Conservation (phyloP, 1,284 basidiomycete genomes). For the Leccinum pachyderme region DNA sequence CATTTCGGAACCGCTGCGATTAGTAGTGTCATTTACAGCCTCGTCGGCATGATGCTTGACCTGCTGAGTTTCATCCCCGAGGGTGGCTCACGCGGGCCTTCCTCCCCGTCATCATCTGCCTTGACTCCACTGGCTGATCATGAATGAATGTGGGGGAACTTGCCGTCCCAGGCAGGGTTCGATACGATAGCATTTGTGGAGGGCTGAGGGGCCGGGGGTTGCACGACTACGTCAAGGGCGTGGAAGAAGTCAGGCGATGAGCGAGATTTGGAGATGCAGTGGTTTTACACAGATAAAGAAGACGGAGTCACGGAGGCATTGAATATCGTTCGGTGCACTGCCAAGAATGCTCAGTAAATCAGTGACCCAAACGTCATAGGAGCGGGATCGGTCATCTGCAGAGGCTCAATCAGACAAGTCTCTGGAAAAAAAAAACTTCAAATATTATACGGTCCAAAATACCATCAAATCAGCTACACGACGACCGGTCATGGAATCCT, state of each 20-base stretch:
- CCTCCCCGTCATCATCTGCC: not conserved
- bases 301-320: too few species aligned
- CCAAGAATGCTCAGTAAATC: not conserved
- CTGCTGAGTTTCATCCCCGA: not conserved
- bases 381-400: not conserved
- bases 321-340: not conserved
- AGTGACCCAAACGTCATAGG: not conserved
- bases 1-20: not conserved
- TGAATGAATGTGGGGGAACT: constrained; percentile 3
- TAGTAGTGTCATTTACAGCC: not conserved
- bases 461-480: not conserved
- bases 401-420: not conserved
- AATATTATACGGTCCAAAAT: not conserved
- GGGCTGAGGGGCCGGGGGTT: too few species aligned
- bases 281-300: not conserved
- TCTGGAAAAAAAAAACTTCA: not conserved
- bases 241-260: too few species aligned
- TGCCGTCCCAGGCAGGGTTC: not conserved
- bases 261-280: too few species aligned
- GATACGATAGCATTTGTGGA: not conserved
- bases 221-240: too few species aligned
- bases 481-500: constrained; percentile 16
- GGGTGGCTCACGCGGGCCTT: not conserved
- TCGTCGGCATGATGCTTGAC: not conserved
- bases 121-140: not conserved